Conservation (phyloP, 257 asterid species). For the Linderniella brevidens region DNA sequence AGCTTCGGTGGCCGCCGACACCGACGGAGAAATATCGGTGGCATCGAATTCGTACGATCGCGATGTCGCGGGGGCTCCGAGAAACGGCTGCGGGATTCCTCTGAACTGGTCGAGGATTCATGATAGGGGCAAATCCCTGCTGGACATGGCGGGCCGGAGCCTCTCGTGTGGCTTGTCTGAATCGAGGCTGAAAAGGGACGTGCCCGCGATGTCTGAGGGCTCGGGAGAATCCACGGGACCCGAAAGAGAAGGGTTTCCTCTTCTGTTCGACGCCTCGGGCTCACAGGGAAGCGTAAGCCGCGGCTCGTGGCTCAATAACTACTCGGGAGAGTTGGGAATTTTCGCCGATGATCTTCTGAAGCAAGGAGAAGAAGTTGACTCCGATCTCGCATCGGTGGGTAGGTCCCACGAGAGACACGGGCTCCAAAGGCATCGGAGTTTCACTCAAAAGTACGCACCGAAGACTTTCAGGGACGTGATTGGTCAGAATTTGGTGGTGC, state of each 20-base stretch:
- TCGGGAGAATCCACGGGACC: conserved; percentile 62
- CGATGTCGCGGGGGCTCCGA: conserved; percentile 27
- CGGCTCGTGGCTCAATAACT: conserved; percentile 66
- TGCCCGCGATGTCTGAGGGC: conserved; percentile 37
- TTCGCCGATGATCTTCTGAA: conserved; percentile 63
- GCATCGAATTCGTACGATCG: conserved; percentile 51
- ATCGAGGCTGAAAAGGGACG: conserved; percentile 43
- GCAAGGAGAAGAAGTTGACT: conserved; percentile 42
- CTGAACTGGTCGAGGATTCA: conserved; percentile 97
- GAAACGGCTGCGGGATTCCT: conserved; percentile 89
- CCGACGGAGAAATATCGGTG: conserved; percentile 42
- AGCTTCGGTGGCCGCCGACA: conserved; percentile 30
- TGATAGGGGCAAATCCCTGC: conserved; percentile 70
- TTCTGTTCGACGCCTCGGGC: conserved; percentile 58
- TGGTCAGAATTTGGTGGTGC: conserved; percentile 72
- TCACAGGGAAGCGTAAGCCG: conserved; percentile 58
- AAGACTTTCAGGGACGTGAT: conserved; percentile 59
- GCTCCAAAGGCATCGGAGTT: conserved; percentile 47
- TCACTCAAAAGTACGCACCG: conserved; percentile 77
- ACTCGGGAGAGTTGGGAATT: conserved; percentile 83
- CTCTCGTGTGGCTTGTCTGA: conserved; percentile 89
- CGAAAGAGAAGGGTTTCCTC: conserved; percentile 72
- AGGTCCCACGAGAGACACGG: conserved; percentile 37
- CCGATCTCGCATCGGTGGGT: conserved; percentile 79
- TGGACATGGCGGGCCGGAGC: conserved; percentile 90